phyloP scores from a whole-genome alignment of 176 grass and related monocot genomes.

The Hyparrhenia diplandra region DNA sequence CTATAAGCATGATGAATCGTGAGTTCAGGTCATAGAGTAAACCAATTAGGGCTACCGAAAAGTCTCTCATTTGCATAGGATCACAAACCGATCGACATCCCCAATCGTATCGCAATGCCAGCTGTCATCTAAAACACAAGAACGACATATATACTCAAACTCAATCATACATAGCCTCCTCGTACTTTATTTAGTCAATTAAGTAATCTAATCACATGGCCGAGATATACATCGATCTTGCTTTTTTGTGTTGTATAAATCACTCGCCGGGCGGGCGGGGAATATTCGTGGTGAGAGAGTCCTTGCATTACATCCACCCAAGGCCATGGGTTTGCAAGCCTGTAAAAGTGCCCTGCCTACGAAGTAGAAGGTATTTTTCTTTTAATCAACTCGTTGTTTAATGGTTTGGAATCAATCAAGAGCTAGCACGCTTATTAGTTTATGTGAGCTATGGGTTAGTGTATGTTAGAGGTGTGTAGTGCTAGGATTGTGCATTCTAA shows the following conservation, averaged over 20 bases:
- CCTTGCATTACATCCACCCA: conserved; percentile 8
- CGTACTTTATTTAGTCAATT: conserved; percentile 34
- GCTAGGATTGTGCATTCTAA: conserved; percentile 20
- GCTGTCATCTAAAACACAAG: not conserved
- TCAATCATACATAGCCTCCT: conserved; percentile 35
- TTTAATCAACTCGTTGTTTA: conserved; percentile 5
- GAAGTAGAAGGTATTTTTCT: conserved; percentile 5
- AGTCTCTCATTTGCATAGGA: no score
- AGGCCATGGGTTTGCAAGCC: conserved; percentile 35
- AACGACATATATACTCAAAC: not conserved
- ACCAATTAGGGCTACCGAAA: no score
- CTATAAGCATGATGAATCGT: no score
- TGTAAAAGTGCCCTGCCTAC: conserved; percentile 29
- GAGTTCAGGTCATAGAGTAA: no score
- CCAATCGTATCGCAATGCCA: conserved; percentile 14
- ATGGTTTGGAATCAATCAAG: conserved; percentile 35
- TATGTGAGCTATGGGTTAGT: not conserved
- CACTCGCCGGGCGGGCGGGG: not conserved
- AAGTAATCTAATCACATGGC: not conserved
- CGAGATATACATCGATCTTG: not conserved
- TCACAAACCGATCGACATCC: not conserved
- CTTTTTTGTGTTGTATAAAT: not conserved
- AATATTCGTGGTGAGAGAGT: conserved; percentile 28
- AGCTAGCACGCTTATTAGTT: not conserved
- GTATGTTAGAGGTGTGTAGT: conserved; percentile 15